Evolutionary conservation across 139 green algal species (phyloP), one percentile per base, ranked within the genome.

Genomic region (Ettlia oleoabundans): DNA sequence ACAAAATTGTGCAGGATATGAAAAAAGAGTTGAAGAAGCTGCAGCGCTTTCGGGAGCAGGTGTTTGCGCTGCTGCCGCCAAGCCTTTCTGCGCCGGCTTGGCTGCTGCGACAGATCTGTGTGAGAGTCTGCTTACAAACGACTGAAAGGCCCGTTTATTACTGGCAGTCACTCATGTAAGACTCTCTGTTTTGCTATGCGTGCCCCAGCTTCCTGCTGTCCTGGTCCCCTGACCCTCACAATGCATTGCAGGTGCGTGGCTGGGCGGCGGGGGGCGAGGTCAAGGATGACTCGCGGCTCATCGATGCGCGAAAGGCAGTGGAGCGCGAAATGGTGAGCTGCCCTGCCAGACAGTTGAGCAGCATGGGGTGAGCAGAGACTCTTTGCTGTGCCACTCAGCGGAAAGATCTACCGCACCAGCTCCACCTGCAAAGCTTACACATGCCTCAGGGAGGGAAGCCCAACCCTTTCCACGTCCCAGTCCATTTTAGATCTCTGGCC

Each of bases 21-120:
- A 88, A 88, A 69, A 41, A 58, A 30, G 84, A 88, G 37, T 73
- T 88, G 37, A 88, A 88, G 73, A 84, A 81, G 72, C 81, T 88
- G 61, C 84, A 88, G 84, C 69, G 81, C 3, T 53, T 84, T 33
- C 51, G 84, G 4, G 84, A 88, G 42, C 81, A 74, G 51, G 75
- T 41, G 38, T 47, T 53, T 26, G 9, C 58, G 41, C 40, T 26
- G 24, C 9, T 43, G 64, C 32, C 30, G 33, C 15, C 64, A 9
- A 58, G 47, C 15, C 47, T 24, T n/a, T 15, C 47, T 24, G 47
- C 47, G 47, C 47, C 15, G 10, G 47, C 47, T 58, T 58, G 47
- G 47, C 47, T 15, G 10, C 47, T 58, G 47, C 47, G 47, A 58
- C 47, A 58, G 15, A 58, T 15, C 47, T 26, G 13, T 47, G 30